A percentile compares a stretch with the other conserved stretches of the same genome.
phyloP scores from a whole-genome alignment of 2,329 filamentous ascomycete species.

The Sporothrix dimorphospora region DNA sequence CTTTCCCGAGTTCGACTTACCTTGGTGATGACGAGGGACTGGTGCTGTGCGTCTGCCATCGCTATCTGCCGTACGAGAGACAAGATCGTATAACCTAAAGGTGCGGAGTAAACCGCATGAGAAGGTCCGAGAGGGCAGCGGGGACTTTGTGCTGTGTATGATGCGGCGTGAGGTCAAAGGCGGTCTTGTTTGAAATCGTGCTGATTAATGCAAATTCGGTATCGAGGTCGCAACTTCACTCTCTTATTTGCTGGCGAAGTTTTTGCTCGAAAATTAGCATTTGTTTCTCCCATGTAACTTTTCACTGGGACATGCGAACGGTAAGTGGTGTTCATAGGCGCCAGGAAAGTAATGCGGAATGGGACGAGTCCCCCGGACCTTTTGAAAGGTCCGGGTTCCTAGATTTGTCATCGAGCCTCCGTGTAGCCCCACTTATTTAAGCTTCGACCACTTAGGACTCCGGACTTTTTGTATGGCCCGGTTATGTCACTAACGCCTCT shows the following conservation, averaged over 20 bases:
- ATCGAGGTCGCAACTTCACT: background rate
- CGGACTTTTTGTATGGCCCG: too few relatives aligned
- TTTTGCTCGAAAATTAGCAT: background rate
- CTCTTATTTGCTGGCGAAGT: background rate
- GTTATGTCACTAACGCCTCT: background rate
- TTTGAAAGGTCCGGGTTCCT: slow-evolving; percentile 1
- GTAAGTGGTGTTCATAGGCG: background rate
- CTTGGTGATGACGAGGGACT: slow-evolving; percentile 7
- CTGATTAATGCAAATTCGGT: background rate
- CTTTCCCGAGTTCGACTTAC: background rate
- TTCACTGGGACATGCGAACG: background rate
- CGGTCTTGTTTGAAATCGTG: background rate
- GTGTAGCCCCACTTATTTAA: slow-evolving; percentile 8
- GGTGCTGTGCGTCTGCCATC: slow-evolving; percentile 17
- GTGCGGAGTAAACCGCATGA: background rate
- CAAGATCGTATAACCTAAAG: too few relatives aligned
- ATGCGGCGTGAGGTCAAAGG: background rate
- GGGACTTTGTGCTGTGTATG: background rate
- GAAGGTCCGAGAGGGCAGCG: background rate
- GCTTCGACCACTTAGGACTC: background rate
- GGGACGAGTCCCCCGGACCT: background rate
- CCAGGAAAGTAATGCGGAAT: background rate
- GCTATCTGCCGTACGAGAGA: background rate
- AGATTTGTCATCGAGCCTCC: slow-evolving; percentile 8
- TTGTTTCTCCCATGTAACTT: background rate